Percentiles rank a stretch among this genome's conserved stretches.
Evolutionary conservation across 2,329 filamentous ascomycete species (phyloP).

Genomic region (Diaporthe destruens): DNA sequence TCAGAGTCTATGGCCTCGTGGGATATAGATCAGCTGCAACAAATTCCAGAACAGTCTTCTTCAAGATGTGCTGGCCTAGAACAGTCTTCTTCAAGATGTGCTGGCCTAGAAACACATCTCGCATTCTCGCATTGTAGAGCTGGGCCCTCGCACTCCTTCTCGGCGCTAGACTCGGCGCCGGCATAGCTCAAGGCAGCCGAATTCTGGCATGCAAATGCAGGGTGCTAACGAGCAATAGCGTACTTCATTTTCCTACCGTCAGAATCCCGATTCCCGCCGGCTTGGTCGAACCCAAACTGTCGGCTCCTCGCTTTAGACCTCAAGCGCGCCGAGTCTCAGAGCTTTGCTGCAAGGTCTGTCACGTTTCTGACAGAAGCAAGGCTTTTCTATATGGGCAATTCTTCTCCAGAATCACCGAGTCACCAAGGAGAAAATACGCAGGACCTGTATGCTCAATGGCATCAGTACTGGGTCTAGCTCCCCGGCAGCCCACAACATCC

Average conservation of each 20-base stretch:
- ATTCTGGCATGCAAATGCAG: slow-evolving; percentile 7
- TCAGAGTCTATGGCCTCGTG: slow-evolving; percentile 15
- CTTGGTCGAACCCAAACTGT: neutral
- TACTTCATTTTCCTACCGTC: neutral
- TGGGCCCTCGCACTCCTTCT: neutral
- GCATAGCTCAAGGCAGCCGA: slow-evolving; percentile 19
- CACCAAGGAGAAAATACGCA: neutral
- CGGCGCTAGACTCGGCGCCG: slow-evolving; percentile 18
- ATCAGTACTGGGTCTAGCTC: neutral
- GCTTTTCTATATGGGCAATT: neutral
- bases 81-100: neutral
- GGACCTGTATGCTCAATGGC: neutral
- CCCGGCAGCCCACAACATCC: neutral
- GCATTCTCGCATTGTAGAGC: neutral
- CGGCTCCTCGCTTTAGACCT: neutral
- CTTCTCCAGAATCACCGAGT: neutral
- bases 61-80: neutral
- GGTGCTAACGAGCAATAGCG: neutral
- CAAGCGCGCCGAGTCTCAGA: neutral
- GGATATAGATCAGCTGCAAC: slow-evolving; percentile 25
- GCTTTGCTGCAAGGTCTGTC: neutral
- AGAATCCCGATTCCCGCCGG: neutral
- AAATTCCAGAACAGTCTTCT: slow-evolving; percentile 27
- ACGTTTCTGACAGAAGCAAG: neutral
- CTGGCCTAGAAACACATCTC: neutral